phyloP scores from a whole-genome alignment of 2,329 filamentous ascomycete species.

The Talaromyces sp. region DNA sequence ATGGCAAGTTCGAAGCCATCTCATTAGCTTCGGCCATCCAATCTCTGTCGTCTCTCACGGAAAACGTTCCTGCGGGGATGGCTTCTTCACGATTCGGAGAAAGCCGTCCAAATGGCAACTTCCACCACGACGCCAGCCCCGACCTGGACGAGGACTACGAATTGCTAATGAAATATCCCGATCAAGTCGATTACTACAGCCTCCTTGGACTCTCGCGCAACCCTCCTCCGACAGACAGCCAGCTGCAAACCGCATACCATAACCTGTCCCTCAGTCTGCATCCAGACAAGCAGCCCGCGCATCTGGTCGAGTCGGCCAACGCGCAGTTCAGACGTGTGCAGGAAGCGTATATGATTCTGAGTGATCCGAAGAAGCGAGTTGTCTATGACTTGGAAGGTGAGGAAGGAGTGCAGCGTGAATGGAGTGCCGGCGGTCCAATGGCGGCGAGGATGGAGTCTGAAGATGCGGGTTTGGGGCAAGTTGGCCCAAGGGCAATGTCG shows the following conservation, averaged over 20 bases:
- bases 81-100: background rate
- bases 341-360: conserved; percentile 42
- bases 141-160: conserved; percentile 28
- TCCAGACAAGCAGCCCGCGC: conserved; percentile 44
- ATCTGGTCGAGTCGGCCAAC: conserved; percentile 36
- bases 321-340: conserved; percentile 39
- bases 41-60: background rate
- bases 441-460: conserved; percentile 29
- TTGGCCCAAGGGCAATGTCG: conserved; percentile 39
- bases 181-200: conserved; percentile 41
- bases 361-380: conserved; percentile 40
- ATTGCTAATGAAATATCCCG: conserved; percentile 29
- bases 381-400: conserved; percentile 45
- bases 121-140: background rate
- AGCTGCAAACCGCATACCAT: conserved; percentile 45
- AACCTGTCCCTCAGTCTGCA: conserved; percentile 44
- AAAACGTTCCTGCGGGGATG: conserved; percentile 2
- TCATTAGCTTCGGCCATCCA: background rate
- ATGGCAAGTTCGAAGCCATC: background rate
- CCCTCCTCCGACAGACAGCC: conserved; percentile 40
- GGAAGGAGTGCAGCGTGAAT: conserved; percentile 41
- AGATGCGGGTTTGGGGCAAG: conserved; percentile 29
- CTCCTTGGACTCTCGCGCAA: conserved; percentile 39
- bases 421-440: conserved; percentile 29
- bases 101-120: background rate